Evolutionary conservation across 2,329 filamentous ascomycete species (phyloP), one percentile per base, ranked within the genome.

Genomic region (Exophiala oligosperma): DNA sequence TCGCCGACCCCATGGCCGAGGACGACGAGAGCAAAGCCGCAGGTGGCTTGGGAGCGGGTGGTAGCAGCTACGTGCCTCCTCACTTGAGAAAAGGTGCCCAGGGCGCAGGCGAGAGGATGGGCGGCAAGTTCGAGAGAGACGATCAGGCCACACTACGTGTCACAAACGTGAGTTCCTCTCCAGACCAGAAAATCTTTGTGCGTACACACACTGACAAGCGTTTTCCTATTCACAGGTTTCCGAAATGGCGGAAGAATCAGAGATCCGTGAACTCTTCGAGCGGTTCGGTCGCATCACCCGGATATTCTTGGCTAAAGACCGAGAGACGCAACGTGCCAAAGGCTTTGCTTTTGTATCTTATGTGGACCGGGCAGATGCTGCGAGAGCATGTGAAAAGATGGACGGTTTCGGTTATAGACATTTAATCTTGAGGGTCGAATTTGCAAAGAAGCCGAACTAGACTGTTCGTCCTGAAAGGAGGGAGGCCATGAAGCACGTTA

Each of bases 331-430:
- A 61, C 81, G 93, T 74, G 94, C 94, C 69, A 99, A 99, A 86
- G 94, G 94, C 63, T 99, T 99, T 75, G 95, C 95, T 26, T 99
- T 99, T 76, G 96, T 99, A 82, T 96, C 91, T 76, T 99, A 94
- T 73, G 90, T 89, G 60, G 94, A 99, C 75, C 83, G 94, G 68
- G 77, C 82, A 67, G 94, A 99, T 76, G 94, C 94, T 67, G 90
- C 90, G 68, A 90, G 89, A 80, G 94, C 94, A 41, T 96, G 91
- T 79, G 88, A 89, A 79, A 97, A 96, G 84, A 93, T 99, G 91
- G 94, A 99, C 77, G 94, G 94, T 71, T 97, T 78, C 70, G 78
- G 78, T 70, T 81, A 80, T 68, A 77, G 77, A 64, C 78, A 80
- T 71, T 72, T 81, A 66, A 81, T 81, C 67, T 71, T 81, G 52